Evolutionary conservation across 176 grass and related monocot species (phyloP), one percentile per base, ranked within the genome.

Genomic region (Areca catechu): DNA sequence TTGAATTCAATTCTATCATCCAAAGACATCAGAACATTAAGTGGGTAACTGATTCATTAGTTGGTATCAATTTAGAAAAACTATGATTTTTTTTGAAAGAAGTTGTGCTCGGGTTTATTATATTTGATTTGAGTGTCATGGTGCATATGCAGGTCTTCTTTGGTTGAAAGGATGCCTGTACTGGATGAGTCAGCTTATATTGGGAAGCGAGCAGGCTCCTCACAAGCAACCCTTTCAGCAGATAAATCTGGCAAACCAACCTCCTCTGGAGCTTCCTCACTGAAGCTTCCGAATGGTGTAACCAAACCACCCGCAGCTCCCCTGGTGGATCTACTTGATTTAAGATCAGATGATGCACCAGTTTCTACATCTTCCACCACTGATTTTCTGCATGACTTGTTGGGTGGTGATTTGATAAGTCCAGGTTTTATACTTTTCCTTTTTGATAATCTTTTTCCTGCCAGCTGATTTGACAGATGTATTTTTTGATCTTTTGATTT

Each of bases 121-220:
- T 43, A 25, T 49, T 74, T 43, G 20, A 25, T 49, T 74, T 43
- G 20, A 49, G 51, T 74, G 5, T 16, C 22, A 49, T 74, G 58
- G 23, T 86, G 17, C 67, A 58, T 57, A 21, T 72, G 66, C 65
- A 98, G 94, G 80, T 86, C 94, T 58, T 92, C 88, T 75, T 89
- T 98, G 63, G 83, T 98, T 71, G 94, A 98, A 65, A 69, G 84
- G 63, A 98, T 98, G 94, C 94, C 94, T 64, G 88, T 98, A 67
- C 75, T 98, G 62, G 94, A 98, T 67, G 88, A 89, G 76, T 50
- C 88, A 29, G 76, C 65, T 71, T 98, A 92, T 77, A 65, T 98
- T 51, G 9, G 59, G 63, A n/a, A 89, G 70, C 77, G 84, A 76
- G 74, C 86, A 53, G 68, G 77, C 74, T 81, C 83, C 57, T 72